Conservation (phyloP, 108 stramenopile genomes). For the Skeletonema potamos region DNA sequence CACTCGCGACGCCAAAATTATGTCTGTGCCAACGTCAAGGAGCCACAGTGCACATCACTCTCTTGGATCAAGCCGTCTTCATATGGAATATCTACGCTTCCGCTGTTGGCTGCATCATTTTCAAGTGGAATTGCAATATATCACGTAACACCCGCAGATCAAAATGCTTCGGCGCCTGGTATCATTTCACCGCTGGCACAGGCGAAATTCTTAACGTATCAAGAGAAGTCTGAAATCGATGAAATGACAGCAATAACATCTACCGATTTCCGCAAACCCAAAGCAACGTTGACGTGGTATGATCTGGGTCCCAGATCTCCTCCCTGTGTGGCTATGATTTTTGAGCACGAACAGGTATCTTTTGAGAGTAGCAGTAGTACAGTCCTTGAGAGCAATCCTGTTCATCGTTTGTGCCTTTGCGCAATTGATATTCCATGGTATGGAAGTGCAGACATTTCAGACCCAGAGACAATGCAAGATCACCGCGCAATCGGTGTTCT, state of each 20-base stretch:
- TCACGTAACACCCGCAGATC: conserved; percentile 54
- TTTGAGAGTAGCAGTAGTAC: background rate
- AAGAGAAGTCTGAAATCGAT: conserved; percentile 8
- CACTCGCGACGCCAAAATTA: background rate
- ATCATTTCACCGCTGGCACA: conserved; percentile 34
- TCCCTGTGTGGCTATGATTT: conserved; percentile 33
- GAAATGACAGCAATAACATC: conserved; percentile 4
- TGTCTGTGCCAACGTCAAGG: background rate
- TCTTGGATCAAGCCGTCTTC: conserved; percentile 55
- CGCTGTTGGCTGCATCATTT: conserved; percentile 70
- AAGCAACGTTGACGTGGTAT: conserved; percentile 34
- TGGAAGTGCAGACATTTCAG: conserved; percentile 30
- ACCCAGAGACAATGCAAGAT: background rate
- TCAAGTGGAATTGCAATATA: conserved; percentile 71
- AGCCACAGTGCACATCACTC: conserved; percentile 51
- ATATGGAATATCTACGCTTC: conserved; percentile 39
- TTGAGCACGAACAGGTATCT: conserved; percentile 10
- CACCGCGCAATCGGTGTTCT: conserved; percentile 45
- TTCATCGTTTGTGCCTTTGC: conserved; percentile 31
- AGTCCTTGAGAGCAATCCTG: background rate
- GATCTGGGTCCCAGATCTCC: conserved; percentile 47
- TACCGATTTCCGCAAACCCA: background rate
- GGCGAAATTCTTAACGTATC: conserved; percentile 18
- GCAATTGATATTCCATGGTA: conserved; percentile 52
- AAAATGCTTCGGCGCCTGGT: background rate